Evolutionary conservation across 208 protist genomes (phyloP), one percentile per base, ranked within the genome.

Genomic region (Leishmania turanica): DNA sequence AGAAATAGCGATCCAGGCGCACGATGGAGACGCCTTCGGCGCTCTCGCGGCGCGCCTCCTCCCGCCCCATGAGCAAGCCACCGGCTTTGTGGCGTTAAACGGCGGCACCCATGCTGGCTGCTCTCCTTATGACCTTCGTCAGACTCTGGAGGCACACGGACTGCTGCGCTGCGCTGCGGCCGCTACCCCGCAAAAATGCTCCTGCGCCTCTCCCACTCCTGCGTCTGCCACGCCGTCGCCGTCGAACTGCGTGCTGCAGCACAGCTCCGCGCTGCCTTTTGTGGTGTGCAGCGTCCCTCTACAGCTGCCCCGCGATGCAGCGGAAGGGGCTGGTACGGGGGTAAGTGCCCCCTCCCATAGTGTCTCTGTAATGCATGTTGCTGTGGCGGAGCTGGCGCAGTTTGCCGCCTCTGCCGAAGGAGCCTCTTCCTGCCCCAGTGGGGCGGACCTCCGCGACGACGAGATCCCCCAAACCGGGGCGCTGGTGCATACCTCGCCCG

Each of bases 41-140:
- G 37, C 37, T 13, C 45, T 80, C 11, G 62, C 21, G 51, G 49
- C 27, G 49, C 17, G 60, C 40, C 15, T 81, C 9, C 47, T 62
- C 31, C 31, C 51, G 7, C 53, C 56, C 31, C 78, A 53, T 19
- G 73, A n/a, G 66, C 60, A 64, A 27, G 66, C 74, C 1, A 84
- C 77, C 31, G 92, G 87, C 1, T 92, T 91, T 73, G 75, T 95
- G 40, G 92, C 84, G 3, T 69, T 95, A n/a, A 95, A 95, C 70
- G 87, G 85, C 6, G 92, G 92, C 56, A 77, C 89, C 31, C 82
- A 92, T 3, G 83, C 90, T 5, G 89, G 92, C 19, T 87, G 86
- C 56, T 87, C 70, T 5, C 90, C 92, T 2, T 87, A 86, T 77
- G 76, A 83, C 31, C 58, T 95, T 34, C 85, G 89, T 0, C 70